Evolutionary conservation across 768 basidiomycete species (phyloP).

Genomic region (Tulasnella calospora): DNA sequence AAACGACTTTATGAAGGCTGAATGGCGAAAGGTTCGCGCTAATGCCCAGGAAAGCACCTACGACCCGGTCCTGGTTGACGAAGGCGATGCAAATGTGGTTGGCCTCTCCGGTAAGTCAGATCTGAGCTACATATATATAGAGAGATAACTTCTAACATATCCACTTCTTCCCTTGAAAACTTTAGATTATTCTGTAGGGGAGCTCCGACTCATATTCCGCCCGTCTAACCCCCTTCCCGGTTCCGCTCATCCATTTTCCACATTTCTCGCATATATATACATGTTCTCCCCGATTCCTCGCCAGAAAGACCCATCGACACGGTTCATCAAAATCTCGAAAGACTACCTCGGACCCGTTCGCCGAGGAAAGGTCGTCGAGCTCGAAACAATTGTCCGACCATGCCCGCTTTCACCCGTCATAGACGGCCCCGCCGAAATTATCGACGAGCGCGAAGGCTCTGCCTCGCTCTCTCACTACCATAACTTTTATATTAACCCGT

Average conservation of each 20-base stretch:
- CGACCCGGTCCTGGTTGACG: neutral
- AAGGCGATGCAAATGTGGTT: neutral
- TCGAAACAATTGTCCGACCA: no score
- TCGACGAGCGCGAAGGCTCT: no score
- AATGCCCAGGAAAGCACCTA: neutral
- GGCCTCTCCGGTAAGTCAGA: neutral
- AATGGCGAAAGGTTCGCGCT: neutral
- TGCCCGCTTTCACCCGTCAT: no score
- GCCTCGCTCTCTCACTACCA: no score
- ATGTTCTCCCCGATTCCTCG: neutral
- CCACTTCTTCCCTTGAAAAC: no score
- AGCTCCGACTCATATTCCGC: neutral
- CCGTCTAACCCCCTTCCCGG: neutral
- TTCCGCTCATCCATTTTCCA: neutral
- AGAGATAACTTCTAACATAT: no score
- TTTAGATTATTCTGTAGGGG: neutral
- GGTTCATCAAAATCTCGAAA: neutral
- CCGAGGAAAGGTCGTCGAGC: no score
- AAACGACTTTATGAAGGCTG: neutral
- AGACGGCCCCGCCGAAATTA: no score
- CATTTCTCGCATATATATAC: neutral
- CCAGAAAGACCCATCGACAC: neutral
- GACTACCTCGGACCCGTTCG: neutral
- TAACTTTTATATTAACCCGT: no score
- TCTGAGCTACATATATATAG: neutral